Evolutionary conservation across 2,329 filamentous ascomycete species (phyloP).

Genomic region (Emergomyces pasteurianus): DNA sequence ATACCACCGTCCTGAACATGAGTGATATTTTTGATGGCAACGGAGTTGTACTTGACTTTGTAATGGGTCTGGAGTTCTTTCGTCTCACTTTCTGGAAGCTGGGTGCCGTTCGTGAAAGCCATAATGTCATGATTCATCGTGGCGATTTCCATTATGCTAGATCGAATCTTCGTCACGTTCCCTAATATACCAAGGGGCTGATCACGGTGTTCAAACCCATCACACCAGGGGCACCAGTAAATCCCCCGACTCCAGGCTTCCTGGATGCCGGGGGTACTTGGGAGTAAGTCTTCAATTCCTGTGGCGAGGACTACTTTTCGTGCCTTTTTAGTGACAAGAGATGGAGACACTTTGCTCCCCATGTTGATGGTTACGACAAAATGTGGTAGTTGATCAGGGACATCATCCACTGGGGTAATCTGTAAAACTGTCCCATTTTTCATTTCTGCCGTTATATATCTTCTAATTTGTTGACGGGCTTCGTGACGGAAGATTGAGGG

Average conservation of each 20-base stretch:
- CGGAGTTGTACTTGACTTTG: conserved; percentile 45
- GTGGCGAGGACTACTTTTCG: conserved; percentile 48
- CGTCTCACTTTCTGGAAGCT: conserved; percentile 40
- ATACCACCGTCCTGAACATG: conserved; percentile 30
- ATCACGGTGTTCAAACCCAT: conserved; percentile 50
- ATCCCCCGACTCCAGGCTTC: conserved; percentile 49
- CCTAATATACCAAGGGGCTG: conserved; percentile 45
- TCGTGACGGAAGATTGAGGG: conserved; percentile 43
- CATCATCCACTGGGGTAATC: conserved; percentile 17
- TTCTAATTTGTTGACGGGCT: conserved; percentile 41
- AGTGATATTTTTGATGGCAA: conserved; percentile 39
- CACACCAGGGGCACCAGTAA: conserved; percentile 55
- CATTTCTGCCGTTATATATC: conserved; percentile 41
- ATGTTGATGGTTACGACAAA: neutral
- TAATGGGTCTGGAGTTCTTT: conserved; percentile 39
- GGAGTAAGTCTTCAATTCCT: conserved; percentile 44
- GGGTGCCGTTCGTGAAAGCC: conserved; percentile 49
- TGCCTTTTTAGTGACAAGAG: conserved; percentile 28
- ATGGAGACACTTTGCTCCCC: neutral
- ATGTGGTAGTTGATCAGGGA: neutral
- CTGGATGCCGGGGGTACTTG: conserved; percentile 41
- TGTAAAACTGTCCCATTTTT: conserved; percentile 41
- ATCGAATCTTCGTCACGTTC: conserved; percentile 33
- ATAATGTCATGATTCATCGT: conserved; percentile 46
- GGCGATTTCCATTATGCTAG: conserved; percentile 39